Base-by-base conservation (phyloP, 192 early-diverging fungal species). In the Pecoramyces ruminantium region DNA sequence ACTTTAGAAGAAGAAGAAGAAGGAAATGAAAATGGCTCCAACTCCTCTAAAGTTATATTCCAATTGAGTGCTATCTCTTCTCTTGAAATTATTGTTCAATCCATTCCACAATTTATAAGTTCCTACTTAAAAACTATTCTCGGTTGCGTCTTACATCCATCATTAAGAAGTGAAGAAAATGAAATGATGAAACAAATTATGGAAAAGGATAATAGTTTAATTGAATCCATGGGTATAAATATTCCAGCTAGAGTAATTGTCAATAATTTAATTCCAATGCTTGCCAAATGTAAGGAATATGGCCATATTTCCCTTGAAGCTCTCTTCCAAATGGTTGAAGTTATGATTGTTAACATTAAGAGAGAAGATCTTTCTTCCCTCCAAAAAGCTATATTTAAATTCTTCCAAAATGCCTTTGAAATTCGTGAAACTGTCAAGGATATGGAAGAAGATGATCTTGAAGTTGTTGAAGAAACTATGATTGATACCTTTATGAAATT, bases 351-450 rank as follows among this genome's bases (percentile, higher is more conserved):
- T 0, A 84, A 91, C 29, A 87, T 96, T 88, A 85, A 91, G 30
- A 87, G 91, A 30, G 85, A 86, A 78, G 86, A 89, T 28, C 85
- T 98, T 80, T 84, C 88, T n/a, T 86, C 90, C 81, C 90, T 91
- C 85, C 90, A 93, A 85, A 93, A 89, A 78, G 92, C 92, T 28
- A 85, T 96, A 81, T 93, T 96, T 90, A 93, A 94, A 84, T 93
- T 97, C 85, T 96, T 96, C 87, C 84, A 96, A 80, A 79, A 86
- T 4, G 18, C 81, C 16, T 87, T 90, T 58, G 89, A 81, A 81
- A 29, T 78, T 77, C 51, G 79, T 79, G 78, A 82, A 40, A 79
- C 78, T 25, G 78, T 38, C n/a, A n/a, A 27, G 78, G 78, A 40
- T 34, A 38, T 79, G 78, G 6, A 28, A 0, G 39, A 79, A 40